phyloP scores from a whole-genome alignment of 805 yeast species.

The Tetrapisispora nanseiensis region DNA sequence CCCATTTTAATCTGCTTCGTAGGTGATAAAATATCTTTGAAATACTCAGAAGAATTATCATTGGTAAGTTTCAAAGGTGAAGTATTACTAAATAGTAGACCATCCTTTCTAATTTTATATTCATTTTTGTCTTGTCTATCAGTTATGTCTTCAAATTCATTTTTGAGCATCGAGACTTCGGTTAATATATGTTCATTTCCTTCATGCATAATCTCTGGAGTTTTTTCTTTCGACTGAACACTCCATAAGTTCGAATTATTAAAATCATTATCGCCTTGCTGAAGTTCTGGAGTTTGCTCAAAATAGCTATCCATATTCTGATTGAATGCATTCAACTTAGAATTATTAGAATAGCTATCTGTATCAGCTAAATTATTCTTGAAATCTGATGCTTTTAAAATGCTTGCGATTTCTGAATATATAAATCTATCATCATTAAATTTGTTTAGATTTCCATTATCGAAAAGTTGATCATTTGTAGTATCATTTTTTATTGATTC shows the following conservation, averaged over 20 bases:
- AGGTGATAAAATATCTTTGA: background rate
- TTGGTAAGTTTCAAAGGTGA: background rate
- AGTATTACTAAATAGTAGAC: background rate
- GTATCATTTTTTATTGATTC: background rate
- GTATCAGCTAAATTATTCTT: background rate
- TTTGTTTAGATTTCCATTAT: background rate
- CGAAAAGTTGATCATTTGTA: background rate
- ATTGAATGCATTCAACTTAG: background rate
- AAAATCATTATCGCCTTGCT: background rate
- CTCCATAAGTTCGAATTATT: background rate
- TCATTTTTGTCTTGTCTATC: background rate
- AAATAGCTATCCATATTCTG: background rate
- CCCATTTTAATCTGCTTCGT: slow-evolving; percentile 1
- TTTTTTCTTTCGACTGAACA: background rate
- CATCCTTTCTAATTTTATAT: background rate
- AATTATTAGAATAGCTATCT: too few species aligned
- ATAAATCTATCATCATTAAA: background rate
- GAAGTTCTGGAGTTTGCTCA: background rate
- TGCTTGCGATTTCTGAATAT: background rate
- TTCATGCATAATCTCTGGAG: background rate
- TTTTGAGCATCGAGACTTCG: too few species aligned
- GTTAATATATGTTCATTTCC: background rate
- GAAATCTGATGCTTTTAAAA: background rate
- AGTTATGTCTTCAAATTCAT: background rate
- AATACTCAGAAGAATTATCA: background rate